phyloP scores from a whole-genome alignment of 176 grass and related monocot genomes.

The Bolboschoenus planiculmis region DNA sequence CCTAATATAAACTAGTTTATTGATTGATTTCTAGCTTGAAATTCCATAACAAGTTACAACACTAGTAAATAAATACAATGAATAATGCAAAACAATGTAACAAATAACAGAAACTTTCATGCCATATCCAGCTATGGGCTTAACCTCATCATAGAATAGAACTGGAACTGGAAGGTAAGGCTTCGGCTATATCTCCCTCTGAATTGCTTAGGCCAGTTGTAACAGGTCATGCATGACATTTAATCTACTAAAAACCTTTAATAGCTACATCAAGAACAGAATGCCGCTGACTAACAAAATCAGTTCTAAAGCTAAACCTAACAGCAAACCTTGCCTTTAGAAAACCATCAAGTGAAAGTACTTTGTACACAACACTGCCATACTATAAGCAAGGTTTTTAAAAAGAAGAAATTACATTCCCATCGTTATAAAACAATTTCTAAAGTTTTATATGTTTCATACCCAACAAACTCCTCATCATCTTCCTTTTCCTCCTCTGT shows the following conservation, averaged over 20 bases:
- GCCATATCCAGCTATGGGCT: background rate
- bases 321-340: background rate
- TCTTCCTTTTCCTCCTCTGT: background rate
- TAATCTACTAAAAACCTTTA: background rate
- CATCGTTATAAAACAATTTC: background rate
- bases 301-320: background rate
- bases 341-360: background rate
- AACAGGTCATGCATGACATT: too few relatives aligned
- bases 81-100: background rate
- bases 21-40: background rate
- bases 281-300: background rate
- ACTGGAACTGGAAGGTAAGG: background rate
- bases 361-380: background rate
- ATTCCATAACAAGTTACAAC: background rate
- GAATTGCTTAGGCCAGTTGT: too few relatives aligned
- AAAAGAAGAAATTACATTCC: background rate
- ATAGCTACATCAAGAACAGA: background rate
- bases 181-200: background rate
- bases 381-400: background rate
- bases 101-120: background rate
- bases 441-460: background rate
- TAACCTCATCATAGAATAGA: background rate
- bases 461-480: background rate
- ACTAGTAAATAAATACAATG: background rate
- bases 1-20: too few relatives aligned